A percentile compares a stretch with the other conserved stretches of the same genome.
Evolutionary conservation across 129 eudicot species (phyloP).

Genomic region (Artemisia annua): DNA sequence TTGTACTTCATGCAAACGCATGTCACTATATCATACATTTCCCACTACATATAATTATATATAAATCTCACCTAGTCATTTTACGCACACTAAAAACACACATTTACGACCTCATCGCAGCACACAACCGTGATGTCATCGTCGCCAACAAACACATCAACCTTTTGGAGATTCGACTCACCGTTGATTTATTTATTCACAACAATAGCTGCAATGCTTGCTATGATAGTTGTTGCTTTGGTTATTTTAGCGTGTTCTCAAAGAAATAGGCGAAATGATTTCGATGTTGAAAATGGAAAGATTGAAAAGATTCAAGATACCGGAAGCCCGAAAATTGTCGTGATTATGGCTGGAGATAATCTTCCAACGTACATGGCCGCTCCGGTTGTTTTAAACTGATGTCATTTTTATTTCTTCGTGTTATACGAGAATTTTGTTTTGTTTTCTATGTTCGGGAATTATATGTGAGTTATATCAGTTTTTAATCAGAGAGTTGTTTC

Average conservation of each 20-base stretch:
- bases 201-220: conserved; percentile 39
- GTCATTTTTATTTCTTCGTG: background rate
- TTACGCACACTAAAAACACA: conserved; percentile 9
- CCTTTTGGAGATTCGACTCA: conserved; percentile 40
- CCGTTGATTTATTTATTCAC: conserved; percentile 46
- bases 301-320: background rate
- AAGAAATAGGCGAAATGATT: conserved; percentile 11
- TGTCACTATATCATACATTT: conserved; percentile 21
- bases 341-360: conserved; percentile 59
- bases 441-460: too few species aligned
- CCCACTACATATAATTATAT: conserved; percentile 18
- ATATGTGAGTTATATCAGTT: too few species aligned
- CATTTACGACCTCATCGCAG: background rate
- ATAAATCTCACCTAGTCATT: background rate
- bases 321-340: conserved; percentile 35
- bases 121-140: conserved; percentile 8
- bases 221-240: conserved; percentile 42
- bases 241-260: conserved; percentile 48
- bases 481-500: too few species aligned
- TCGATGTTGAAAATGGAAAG: background rate
- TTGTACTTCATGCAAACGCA: conserved; percentile 20
- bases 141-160: background rate
- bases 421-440: background rate
- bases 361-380: conserved; percentile 45
- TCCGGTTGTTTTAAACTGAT: conserved; percentile 25